Base-by-base conservation (phyloP, 768 basidiomycete species). In the Tricholoma furcatifolium region DNA sequence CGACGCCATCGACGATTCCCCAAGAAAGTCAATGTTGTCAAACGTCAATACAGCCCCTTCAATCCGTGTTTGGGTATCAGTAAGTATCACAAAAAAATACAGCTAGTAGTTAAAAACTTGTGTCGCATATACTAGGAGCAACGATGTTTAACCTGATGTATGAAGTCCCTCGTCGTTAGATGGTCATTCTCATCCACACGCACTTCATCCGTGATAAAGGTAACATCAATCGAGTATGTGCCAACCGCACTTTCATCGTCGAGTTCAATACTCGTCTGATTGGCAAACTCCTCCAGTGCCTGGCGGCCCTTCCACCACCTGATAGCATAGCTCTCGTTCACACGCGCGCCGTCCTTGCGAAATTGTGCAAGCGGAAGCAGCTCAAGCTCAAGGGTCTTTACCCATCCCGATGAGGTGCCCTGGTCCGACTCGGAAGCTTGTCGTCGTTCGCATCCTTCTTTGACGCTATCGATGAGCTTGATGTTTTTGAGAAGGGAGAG, bases 331-430 rank as follows among this genome's bases (percentile, higher is more conserved):
- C 73, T 76, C 62, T 84, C 81, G n/a, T 62, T 51, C 41, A 38
- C 69, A 64, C 17, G 64, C 55, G 18, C 48, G 59, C 20, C 59
- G 55, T n/a, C 63, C n/a, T 67, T 55, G 11, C 74, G 71, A 53
- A 85, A 74, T 47, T 85, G 78, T 0, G 82, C 87, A 14, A 91
- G 73, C 11, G 85, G 82, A 14, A 88, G 71, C 27, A 88, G 78
- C 12, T 69, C 61, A 14, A 85, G 57, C n/a, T 71, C 68, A 34
- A 85, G 67, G 2, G 64, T 65, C 39, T 74, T 74, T 27, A 54
- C 56, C 62, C 60, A 62, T 8, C 54, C 45, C 8, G 54, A 48
- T 21, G 49, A 14, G n/a, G 31, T 36, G 17, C 24, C 36, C 14
- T 23, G 17, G 18, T 27, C 43, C 24, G 51, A 36, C 9, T 21